Conservation (phyloP, 441 rosid species). For the Rhodomyrtus psidioides region DNA sequence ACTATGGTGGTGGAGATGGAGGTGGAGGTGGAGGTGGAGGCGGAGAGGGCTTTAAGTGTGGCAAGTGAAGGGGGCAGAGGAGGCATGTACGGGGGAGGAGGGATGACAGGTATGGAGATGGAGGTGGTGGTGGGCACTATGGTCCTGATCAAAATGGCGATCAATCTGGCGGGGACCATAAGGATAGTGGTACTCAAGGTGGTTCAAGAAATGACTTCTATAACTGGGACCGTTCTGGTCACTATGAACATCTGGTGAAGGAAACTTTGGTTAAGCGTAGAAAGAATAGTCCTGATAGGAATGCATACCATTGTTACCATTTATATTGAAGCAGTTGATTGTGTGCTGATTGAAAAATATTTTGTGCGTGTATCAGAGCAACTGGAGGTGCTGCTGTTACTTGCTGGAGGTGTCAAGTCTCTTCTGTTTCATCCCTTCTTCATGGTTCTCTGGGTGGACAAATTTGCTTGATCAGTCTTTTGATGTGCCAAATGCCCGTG, state of each 20-base stretch:
- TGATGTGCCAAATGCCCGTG: constrained; percentile 27
- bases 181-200: constrained; percentile 66
- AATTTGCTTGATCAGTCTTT: constrained; percentile 16
- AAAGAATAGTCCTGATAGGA: too few species aligned
- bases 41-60: too few species aligned
- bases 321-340: background rate
- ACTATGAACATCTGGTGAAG: constrained; percentile 59
- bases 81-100: too few species aligned
- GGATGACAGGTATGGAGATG: too few species aligned
- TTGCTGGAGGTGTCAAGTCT: constrained; percentile 14
- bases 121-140: too few species aligned
- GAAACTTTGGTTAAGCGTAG: constrained; percentile 32
- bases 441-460: constrained; percentile 24
- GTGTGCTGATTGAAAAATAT: background rate
- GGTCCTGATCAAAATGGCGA: too few species aligned
- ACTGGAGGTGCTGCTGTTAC: constrained; percentile 15
- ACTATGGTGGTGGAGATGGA: too few species aligned
- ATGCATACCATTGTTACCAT: too few species aligned
- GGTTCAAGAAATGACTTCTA: constrained; percentile 59
- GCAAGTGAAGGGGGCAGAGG: too few species aligned
- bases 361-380: constrained; percentile 11
- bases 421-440: constrained; percentile 12
- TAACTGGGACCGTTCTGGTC: constrained; percentile 65
- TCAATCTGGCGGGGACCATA: constrained; percentile 18
- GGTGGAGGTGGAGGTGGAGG: too few species aligned